Percentiles rank a stretch among this genome's conserved stretches.
Conservation (phyloP, 306 rosid species). For the Cyclanthera cordifolia region DNA sequence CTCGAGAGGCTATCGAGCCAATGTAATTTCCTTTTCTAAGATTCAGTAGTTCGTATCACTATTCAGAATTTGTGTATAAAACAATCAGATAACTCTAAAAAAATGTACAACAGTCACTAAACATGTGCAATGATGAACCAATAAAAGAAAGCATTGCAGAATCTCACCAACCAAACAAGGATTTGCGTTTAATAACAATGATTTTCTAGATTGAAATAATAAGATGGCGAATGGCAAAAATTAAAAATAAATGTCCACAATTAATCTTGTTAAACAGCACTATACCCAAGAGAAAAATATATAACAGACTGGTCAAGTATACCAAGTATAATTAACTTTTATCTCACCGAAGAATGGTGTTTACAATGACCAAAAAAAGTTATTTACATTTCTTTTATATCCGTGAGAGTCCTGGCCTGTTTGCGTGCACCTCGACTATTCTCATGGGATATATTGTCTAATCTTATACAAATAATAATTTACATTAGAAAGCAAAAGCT, state of each 20-base stretch:
- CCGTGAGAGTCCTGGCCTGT: too few relatives aligned
- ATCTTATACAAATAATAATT: background rate
- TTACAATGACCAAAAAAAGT: background rate
- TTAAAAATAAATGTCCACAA: background rate
- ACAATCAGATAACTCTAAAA: too few relatives aligned
- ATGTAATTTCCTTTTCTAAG: background rate
- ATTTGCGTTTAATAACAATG: background rate
- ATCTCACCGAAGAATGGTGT: background rate
- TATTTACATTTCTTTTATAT: too few relatives aligned
- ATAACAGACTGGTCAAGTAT: background rate
- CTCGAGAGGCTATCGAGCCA: background rate
- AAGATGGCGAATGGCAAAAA: background rate
- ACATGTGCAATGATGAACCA: background rate
- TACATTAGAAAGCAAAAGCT: background rate
- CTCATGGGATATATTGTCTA: too few relatives aligned
- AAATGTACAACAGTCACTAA: background rate
- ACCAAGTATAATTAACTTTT: background rate
- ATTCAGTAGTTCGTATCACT: too few relatives aligned
- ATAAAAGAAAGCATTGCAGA: background rate
- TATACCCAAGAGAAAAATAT: background rate
- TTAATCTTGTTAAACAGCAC: background rate
- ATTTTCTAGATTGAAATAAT: background rate
- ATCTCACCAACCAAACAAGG: background rate
- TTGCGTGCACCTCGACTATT: too few relatives aligned
- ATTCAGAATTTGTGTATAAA: too few relatives aligned